These are phyloP conservation scores for Metschnikowia rubicola DNA, from an alignment of 805 yeast genomes.

Conservation along the genomic window DNA sequence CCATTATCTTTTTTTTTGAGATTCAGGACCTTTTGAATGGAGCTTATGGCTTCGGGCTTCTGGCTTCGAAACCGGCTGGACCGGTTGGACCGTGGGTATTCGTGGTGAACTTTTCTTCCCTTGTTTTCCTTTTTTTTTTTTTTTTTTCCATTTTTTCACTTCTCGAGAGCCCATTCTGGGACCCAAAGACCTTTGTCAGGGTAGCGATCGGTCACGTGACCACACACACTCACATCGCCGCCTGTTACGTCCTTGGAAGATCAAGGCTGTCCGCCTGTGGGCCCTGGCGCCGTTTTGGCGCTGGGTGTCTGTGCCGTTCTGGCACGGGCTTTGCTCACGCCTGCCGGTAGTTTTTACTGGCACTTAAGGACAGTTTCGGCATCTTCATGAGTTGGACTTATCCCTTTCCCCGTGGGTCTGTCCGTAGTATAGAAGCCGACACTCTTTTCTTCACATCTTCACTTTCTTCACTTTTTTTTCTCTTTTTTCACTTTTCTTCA, in stretches of 20 bases:
- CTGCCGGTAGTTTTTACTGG: constrained; percentile 36
- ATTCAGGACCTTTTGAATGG: not conserved
- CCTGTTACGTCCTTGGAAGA: constrained; percentile 99
- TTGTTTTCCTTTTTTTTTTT: not conserved
- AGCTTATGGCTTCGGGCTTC: not conserved
- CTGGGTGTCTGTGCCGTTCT: constrained; percentile 35
- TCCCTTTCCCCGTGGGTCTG: constrained; percentile 31
- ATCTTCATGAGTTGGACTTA: constrained; percentile 82
- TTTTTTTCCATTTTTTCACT: constrained; percentile 1
- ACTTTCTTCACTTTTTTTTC: constrained; percentile 3
- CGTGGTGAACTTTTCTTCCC: not conserved
- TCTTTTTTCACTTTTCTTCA: not conserved
- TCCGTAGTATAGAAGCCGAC: constrained; percentile 93
- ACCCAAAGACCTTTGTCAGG: constrained; percentile 91
- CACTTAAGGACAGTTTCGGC: constrained; percentile 49
- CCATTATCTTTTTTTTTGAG: constrained; percentile 4
- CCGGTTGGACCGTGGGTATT: not conserved
- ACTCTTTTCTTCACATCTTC: constrained; percentile 24
- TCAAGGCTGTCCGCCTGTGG: constrained; percentile 55
- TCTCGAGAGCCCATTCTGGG: constrained; percentile 2
- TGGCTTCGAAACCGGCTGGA: not conserved
- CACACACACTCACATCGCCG: constrained; percentile 40
- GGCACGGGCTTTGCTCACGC: constrained; percentile 34
- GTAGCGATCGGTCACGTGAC: constrained; percentile 40
- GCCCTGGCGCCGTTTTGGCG: constrained; percentile 44